Percentiles rank a stretch among this genome's conserved stretches.
Evolutionary conservation across 2,329 filamentous ascomycete genomes (phyloP).

Genomic region (Penicillium sp.): DNA sequence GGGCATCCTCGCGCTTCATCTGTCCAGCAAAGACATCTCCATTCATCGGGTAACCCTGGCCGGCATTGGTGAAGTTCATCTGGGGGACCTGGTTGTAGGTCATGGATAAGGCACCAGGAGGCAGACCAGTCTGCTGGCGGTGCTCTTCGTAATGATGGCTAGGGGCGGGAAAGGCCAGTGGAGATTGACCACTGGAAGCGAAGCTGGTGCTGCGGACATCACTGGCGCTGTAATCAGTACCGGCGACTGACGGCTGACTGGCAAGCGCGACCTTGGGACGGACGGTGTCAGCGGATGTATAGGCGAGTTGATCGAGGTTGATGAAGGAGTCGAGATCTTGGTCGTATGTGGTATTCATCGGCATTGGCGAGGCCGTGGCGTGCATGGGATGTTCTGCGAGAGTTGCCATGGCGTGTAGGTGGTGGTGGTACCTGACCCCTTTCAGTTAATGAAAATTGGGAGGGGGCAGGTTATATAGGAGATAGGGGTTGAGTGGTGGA

Average conservation of each 20-base stretch:
- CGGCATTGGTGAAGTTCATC: conserved; percentile 41
- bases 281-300: conserved; percentile 39
- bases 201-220: conserved; percentile 39
- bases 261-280: conserved; percentile 40
- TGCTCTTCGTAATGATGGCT: conserved; percentile 96
- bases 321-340: conserved; percentile 51
- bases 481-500: neutral
- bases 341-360: conserved; percentile 42
- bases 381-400: conserved; percentile 39
- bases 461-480: conserved; percentile 2
- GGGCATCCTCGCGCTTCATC: conserved; percentile 39
- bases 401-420: conserved; percentile 34
- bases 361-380: conserved; percentile 32
- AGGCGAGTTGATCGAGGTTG: conserved; percentile 49
- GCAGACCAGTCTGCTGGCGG: conserved; percentile 92
- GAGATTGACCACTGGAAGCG: conserved; percentile 43
- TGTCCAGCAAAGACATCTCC: conserved; percentile 60
- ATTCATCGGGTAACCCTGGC: conserved; percentile 52
- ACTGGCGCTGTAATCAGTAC: conserved; percentile 36
- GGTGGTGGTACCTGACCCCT: neutral
- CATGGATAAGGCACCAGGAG: conserved; percentile 78
- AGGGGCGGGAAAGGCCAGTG: conserved; percentile 70
- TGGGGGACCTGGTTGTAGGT: conserved; percentile 67
- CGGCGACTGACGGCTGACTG: conserved; percentile 41
- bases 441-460: conserved; percentile 2